Conservation (phyloP, 345 rosid species). For the Arabis alpina region DNA sequence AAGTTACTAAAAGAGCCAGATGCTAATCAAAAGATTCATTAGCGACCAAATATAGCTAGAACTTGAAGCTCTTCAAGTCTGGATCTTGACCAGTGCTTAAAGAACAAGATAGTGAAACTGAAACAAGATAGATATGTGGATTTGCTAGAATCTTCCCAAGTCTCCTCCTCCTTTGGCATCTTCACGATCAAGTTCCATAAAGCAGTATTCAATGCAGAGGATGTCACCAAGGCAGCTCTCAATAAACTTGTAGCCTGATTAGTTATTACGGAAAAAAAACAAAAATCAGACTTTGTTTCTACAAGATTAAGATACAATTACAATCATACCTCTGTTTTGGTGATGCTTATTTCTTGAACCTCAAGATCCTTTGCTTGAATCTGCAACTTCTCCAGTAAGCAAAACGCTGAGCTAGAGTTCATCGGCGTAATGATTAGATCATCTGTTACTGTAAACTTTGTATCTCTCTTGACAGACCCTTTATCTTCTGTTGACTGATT, state of each 20-base stretch:
- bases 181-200: too few species aligned
- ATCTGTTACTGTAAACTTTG: not conserved
- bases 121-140: too few species aligned
- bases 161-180: too few species aligned
- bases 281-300: too few species aligned
- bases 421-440: not conserved
- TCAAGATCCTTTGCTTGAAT: not conserved
- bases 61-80: too few species aligned
- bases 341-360: slow-evolving; percentile 8
- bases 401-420: not conserved
- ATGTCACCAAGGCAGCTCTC: slow-evolving; percentile 15
- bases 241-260: slow-evolving; percentile 1
- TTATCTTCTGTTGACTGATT: not conserved
- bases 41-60: too few species aligned
- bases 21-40: too few species aligned
- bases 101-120: too few species aligned
- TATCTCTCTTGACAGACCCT: not conserved
- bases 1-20: too few species aligned
- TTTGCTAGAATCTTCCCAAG: too few species aligned
- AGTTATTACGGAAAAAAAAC: too few species aligned
- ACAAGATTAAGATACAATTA: too few species aligned
- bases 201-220: not conserved
- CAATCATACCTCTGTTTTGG: not conserved
- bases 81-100: slow-evolving; percentile 10
- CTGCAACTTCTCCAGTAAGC: slow-evolving; percentile 16